Conservation (phyloP, 2,329 filamentous ascomycete species). For the Apiospora saccharicola region DNA sequence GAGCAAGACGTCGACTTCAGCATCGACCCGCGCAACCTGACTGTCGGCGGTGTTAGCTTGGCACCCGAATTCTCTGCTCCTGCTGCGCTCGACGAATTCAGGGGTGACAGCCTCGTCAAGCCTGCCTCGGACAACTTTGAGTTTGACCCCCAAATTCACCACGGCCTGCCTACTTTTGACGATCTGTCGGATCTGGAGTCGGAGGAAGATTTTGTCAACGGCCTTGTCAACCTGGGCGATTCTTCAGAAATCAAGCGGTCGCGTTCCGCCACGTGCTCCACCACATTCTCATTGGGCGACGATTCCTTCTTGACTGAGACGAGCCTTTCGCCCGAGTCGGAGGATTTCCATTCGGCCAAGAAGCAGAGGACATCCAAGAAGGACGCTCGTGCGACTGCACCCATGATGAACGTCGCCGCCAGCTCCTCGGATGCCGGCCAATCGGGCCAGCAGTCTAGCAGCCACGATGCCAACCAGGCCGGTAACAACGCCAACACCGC, state of each 20-base stretch:
- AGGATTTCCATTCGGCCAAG: conserved; percentile 63
- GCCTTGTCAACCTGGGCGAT: conserved; percentile 71
- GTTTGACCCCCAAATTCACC: conserved; percentile 57
- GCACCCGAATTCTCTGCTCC: conserved; percentile 71
- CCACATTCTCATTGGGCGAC: conserved; percentile 72
- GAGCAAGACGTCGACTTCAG: conserved; percentile 85
- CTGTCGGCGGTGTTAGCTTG: conserved; percentile 66
- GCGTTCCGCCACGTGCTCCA: conserved; percentile 72
- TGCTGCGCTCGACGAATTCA: conserved; percentile 68
- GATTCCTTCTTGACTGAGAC: conserved; percentile 79
- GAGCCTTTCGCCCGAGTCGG: conserved; percentile 68
- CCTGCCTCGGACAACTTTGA: conserved; percentile 52
- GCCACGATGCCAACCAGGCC: conserved; percentile 46
- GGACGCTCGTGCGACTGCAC: conserved; percentile 43
- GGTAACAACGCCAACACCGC: conserved; percentile 41
- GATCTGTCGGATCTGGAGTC: conserved; percentile 90
- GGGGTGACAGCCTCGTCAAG: conserved; percentile 58
- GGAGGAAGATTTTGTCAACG: conserved; percentile 84
- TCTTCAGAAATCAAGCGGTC: conserved; percentile 70
- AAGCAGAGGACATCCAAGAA: conserved; percentile 65
- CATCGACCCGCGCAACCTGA: conserved; percentile 83
- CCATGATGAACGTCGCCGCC: conserved; percentile 54
- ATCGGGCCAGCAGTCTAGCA: conserved; percentile 46
- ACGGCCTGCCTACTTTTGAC: conserved; percentile 78
- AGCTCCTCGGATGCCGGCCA: conserved; percentile 44